These are phyloP conservation scores for Clarireedia sp. DNA, from an alignment of 2,329 filamentous ascomycete species.

Conservation along the genomic window DNA sequence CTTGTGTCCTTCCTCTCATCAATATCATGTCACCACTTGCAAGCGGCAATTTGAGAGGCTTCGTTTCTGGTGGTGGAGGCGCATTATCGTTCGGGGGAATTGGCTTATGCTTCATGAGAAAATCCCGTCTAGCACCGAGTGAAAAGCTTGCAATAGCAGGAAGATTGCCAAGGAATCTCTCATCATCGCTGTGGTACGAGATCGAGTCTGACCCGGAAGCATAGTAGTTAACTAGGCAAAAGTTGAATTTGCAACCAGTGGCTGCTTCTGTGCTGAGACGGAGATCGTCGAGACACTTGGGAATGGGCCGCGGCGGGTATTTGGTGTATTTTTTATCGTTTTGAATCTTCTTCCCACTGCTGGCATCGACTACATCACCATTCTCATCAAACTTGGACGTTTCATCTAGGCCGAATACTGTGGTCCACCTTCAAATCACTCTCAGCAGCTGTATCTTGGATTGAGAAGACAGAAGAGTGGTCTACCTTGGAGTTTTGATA, in stretches of 20 bases:
- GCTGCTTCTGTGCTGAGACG: conserved; percentile 55
- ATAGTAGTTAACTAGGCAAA: conserved; percentile 78
- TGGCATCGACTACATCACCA: conserved; percentile 39
- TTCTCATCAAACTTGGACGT: conserved; percentile 51
- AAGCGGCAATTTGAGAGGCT: conserved; percentile 45
- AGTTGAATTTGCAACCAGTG: conserved; percentile 64
- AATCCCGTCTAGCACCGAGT: conserved; percentile 64
- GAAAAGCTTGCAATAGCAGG: conserved; percentile 71
- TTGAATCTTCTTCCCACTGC: conserved; percentile 32
- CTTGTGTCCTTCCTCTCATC: conserved; percentile 69
- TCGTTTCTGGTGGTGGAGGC: conserved; percentile 29
- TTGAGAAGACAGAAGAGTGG: neutral
- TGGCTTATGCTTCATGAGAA: conserved; percentile 73
- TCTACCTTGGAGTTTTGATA: conserved; percentile 47
- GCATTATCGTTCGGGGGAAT: conserved; percentile 30
- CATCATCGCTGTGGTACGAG: conserved; percentile 72
- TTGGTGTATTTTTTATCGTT: conserved; percentile 46
- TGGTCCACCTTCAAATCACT: conserved; percentile 50
- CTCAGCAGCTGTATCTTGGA: conserved; percentile 17
- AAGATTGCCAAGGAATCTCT: conserved; percentile 61
- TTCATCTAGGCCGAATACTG: conserved; percentile 51
- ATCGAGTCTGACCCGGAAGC: conserved; percentile 70
- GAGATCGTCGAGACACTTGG: conserved; percentile 58
- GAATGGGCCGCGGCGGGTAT: conserved; percentile 61
- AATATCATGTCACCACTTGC: conserved; percentile 69